Evolutionary conservation across 78 protist species (phyloP).

Genomic region (Planoprotostelium fungivorum): DNA sequence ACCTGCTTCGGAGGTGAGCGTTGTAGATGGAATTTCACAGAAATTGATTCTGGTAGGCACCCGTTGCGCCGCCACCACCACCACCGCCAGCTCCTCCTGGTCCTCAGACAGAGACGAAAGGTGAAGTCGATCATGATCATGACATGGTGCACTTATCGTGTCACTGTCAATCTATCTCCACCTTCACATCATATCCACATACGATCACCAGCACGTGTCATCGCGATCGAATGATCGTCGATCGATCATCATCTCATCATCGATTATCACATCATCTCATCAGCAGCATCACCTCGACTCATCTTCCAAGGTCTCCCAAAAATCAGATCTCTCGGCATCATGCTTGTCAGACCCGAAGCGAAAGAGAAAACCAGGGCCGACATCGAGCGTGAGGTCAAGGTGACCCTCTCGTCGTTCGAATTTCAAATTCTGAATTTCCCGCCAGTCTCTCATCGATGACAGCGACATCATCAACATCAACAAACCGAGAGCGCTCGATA

Average conservation of each 20-base stretch:
- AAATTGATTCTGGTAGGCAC: too few relatives aligned
- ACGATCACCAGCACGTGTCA: too few relatives aligned
- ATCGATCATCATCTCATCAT: background rate
- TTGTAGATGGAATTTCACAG: too few relatives aligned
- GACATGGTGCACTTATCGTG: too few relatives aligned
- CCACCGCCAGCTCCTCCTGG: too few relatives aligned
- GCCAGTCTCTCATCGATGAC: background rate
- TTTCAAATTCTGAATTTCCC: background rate
- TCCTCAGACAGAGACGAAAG: too few relatives aligned
- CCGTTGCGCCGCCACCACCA: too few relatives aligned
- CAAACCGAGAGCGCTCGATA: background rate
- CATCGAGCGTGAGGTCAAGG: background rate
- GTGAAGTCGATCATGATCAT: too few relatives aligned
- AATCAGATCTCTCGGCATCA: background rate
- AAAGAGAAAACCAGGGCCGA: background rate
- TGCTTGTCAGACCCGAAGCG: background rate
- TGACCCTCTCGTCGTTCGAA: background rate
- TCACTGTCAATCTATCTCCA: too few relatives aligned
- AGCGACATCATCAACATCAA: background rate
- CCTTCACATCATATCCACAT: too few relatives aligned
- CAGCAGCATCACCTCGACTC: background rate
- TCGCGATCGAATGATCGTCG: too few relatives aligned
- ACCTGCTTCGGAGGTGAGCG: too few relatives aligned
- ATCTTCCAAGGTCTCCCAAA: background rate
- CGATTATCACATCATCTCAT: background rate